These are phyloP conservation scores for Hymenoscyphus occultus DNA, from an alignment of 2,329 filamentous ascomycete species.

Conservation along the genomic window DNA sequence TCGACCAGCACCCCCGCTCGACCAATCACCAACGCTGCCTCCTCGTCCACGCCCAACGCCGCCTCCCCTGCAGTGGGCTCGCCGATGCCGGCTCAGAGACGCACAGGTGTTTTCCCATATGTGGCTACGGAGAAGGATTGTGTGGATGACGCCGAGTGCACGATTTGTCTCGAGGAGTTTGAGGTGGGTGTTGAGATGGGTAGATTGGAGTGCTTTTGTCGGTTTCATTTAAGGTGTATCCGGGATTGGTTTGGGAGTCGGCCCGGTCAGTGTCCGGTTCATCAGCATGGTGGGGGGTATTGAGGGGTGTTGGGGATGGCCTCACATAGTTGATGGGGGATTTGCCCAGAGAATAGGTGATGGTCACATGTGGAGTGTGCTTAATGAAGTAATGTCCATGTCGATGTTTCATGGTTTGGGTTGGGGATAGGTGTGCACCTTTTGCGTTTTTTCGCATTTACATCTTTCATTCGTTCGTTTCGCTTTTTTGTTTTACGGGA, in stretches of 20 bases:
- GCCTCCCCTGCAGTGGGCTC: neutral
- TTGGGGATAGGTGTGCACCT: too few relatives aligned
- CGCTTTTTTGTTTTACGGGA: too few relatives aligned
- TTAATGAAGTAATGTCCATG: too few relatives aligned
- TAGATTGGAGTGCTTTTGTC: conserved; percentile 63
- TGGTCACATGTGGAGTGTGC: too few relatives aligned
- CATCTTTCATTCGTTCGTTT: too few relatives aligned
- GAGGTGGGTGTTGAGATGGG: conserved; percentile 61
- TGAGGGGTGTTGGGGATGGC: neutral
- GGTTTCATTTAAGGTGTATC: conserved; percentile 61
- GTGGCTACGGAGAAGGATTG: conserved; percentile 65
- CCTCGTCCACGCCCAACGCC: neutral
- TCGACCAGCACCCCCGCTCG: conserved; percentile 6
- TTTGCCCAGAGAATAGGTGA: too few relatives aligned
- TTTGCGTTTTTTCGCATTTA: too few relatives aligned
- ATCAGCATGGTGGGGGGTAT: conserved; percentile 48
- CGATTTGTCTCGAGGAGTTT: conserved; percentile 66
- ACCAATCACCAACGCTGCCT: conserved; percentile 14
- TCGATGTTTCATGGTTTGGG: too few relatives aligned
- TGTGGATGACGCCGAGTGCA: conserved; percentile 64
- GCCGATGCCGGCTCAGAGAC: conserved; percentile 38
- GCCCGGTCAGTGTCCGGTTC: conserved; percentile 62
- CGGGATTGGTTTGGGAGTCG: conserved; percentile 60
- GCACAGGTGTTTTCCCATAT: conserved; percentile 63
- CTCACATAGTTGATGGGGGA: too few relatives aligned